Conservation (phyloP, 1,284 basidiomycete genomes). For the Tausonia pullulans region DNA sequence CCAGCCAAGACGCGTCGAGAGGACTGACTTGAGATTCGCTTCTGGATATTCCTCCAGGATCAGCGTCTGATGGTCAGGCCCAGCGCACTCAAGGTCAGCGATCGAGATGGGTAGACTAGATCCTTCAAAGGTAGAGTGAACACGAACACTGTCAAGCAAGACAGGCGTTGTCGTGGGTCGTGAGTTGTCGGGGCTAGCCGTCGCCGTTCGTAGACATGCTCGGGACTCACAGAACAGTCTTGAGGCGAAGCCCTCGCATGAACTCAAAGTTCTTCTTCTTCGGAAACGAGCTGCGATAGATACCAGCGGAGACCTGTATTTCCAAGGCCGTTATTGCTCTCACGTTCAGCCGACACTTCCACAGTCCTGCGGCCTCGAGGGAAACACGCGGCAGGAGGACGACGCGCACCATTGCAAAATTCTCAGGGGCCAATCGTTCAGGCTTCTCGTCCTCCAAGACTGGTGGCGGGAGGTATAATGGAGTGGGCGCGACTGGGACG, state of each 20-base stretch:
- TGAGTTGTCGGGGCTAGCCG: too few species aligned
- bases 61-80: slow-evolving; percentile 26
- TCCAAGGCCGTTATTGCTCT: not conserved
- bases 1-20: too few species aligned
- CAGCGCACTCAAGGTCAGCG: too few species aligned
- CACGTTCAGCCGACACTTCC: too few species aligned
- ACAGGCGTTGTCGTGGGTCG: slow-evolving; percentile 12
- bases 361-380: too few species aligned
- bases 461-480: slow-evolving; percentile 32
- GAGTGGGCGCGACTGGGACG: not conserved
- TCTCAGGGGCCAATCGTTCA: slow-evolving; percentile 31
- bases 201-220: not conserved
- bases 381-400: not conserved
- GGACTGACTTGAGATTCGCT: slow-evolving; percentile 38
- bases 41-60: slow-evolving; percentile 45
- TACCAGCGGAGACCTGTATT: slow-evolving; percentile 31
- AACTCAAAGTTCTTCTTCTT: slow-evolving; percentile 44
- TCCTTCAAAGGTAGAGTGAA: not conserved
- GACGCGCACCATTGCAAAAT: slow-evolving; percentile 28
- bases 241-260: slow-evolving; percentile 40
- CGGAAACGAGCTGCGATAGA: slow-evolving; percentile 43
- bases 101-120: not conserved
- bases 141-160: not conserved
- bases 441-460: slow-evolving; percentile 21
- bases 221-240: slow-evolving; percentile 40